Percentiles rank a stretch among this genome's conserved stretches.
Evolutionary conservation across 2,329 filamentous ascomycete species (phyloP).

Genomic region (Exophiala sp.): DNA sequence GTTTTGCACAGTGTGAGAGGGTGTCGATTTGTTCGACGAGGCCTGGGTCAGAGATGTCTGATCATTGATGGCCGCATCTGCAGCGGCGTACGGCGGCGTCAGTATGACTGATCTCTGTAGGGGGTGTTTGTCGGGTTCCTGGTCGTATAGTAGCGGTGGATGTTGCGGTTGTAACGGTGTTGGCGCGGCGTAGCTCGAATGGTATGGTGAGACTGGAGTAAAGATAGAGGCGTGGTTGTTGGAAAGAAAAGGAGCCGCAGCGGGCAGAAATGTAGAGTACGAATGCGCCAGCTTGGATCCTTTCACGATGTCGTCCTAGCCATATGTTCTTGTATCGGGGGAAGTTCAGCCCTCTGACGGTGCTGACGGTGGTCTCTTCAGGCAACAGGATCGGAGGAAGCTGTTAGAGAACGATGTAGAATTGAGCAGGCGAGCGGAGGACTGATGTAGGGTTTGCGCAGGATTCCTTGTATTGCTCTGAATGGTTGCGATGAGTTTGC

Average conservation of each 20-base stretch:
- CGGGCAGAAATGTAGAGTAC: constrained; percentile 9
- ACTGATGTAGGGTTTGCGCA: background rate
- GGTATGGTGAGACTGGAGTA: background rate
- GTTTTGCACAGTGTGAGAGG: constrained; percentile 21
- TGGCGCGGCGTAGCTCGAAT: background rate
- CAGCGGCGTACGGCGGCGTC: constrained; percentile 21
- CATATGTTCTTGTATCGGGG: background rate
- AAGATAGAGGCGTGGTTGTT: background rate
- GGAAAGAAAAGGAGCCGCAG: constrained; percentile 7
- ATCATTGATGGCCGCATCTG: constrained; percentile 21
- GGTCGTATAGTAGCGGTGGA: constrained; percentile 6
- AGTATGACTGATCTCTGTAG: constrained; percentile 9
- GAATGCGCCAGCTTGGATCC: constrained; percentile 23
- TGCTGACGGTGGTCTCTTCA: background rate
- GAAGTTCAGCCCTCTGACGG: background rate
- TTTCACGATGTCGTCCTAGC: constrained; percentile 8
- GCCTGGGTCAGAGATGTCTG: constrained; percentile 21
- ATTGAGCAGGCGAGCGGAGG: background rate
- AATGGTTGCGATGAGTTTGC: background rate
- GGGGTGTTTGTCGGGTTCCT: constrained; percentile 2
- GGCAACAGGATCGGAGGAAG: background rate
- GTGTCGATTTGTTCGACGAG: constrained; percentile 25
- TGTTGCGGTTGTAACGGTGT: constrained; percentile 4
- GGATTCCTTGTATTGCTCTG: background rate
- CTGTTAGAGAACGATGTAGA: background rate